Evolutionary conservation across 2,329 filamentous ascomycete genomes (phyloP).

Genomic region (Blastomyces parvus): DNA sequence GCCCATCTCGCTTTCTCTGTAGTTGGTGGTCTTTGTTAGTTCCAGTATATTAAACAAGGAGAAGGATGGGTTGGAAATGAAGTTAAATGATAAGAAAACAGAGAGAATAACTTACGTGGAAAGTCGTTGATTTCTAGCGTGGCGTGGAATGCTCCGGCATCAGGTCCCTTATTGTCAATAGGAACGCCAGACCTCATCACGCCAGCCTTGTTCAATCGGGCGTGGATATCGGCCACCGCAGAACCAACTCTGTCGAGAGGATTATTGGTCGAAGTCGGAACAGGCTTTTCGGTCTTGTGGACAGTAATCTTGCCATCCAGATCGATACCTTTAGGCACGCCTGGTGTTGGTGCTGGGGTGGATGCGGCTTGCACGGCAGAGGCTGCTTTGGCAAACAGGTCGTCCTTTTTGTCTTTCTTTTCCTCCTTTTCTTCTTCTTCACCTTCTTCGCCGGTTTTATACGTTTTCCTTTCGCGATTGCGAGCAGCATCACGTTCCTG

Average conservation of each 20-base stretch:
- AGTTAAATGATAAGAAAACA: slow-evolving; percentile 1
- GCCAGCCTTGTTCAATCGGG: slow-evolving; percentile 77
- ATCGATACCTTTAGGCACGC: slow-evolving; percentile 48
- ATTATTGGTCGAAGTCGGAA: slow-evolving; percentile 45
- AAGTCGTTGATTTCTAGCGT: slow-evolving; percentile 99
- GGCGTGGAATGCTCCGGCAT: slow-evolving; percentile 92
- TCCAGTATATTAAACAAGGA: neutral
- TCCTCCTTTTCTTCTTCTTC: slow-evolving; percentile 60
- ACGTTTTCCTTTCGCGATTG: slow-evolving; percentile 75
- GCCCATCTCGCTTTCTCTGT: slow-evolving; percentile 90
- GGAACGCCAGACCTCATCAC: slow-evolving; percentile 85
- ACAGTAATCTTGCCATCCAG: slow-evolving; percentile 63
- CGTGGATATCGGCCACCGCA: slow-evolving; percentile 86
- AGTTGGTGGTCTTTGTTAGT: slow-evolving; percentile 13
- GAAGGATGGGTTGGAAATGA: slow-evolving; percentile 11
- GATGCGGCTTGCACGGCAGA: slow-evolving; percentile 55
- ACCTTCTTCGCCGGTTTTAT: slow-evolving; percentile 79
- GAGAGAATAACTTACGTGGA: slow-evolving; percentile 49
- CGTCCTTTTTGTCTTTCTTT: slow-evolving; percentile 53
- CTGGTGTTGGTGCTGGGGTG: slow-evolving; percentile 33
- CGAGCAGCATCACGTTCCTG: slow-evolving; percentile 82
- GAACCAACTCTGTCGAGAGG: slow-evolving; percentile 77
- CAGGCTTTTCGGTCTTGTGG: slow-evolving; percentile 55
- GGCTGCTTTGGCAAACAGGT: slow-evolving; percentile 50
- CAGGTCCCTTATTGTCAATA: slow-evolving; percentile 96